Percentiles rank a stretch among this genome's conserved stretches.
Evolutionary conservation across 2,329 filamentous ascomycete species (phyloP).

Genomic region (Claviceps cyperi): DNA sequence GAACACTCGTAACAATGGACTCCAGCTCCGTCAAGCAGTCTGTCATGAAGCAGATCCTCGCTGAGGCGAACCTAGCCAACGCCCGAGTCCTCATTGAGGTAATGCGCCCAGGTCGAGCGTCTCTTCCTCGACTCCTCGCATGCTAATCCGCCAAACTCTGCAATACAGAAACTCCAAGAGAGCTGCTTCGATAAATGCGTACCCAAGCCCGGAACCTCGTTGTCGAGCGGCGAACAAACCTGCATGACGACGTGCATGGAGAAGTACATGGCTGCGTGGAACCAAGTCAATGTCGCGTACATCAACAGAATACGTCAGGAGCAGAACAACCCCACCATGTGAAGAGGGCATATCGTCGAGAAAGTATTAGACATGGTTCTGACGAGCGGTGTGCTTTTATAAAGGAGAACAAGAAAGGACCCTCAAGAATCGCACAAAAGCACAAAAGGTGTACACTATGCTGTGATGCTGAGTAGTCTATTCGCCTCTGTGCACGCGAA

Average conservation of each 20-base stretch:
- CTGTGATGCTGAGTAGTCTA: neutral
- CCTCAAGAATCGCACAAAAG: no score
- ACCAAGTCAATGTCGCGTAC: slow-evolving; percentile 55
- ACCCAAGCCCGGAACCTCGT: slow-evolving; percentile 49
- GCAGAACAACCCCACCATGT: slow-evolving; percentile 18
- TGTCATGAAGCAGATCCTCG: slow-evolving; percentile 50
- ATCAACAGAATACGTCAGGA: slow-evolving; percentile 49
- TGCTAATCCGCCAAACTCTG: slow-evolving; percentile 4
- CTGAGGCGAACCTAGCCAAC: slow-evolving; percentile 52
- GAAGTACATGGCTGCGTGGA: slow-evolving; percentile 74
- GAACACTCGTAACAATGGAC: slow-evolving; percentile 30
- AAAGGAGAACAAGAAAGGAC: neutral
- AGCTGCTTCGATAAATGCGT: slow-evolving; percentile 71
- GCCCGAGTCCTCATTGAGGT: slow-evolving; percentile 58
- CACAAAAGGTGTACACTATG: neutral
- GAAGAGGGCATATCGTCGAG: neutral
- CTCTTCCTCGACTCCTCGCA: neutral
- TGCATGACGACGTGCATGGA: slow-evolving; percentile 70
- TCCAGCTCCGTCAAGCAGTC: slow-evolving; percentile 43
- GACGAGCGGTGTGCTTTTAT: neutral
- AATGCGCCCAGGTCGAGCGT: neutral
- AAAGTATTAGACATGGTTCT: neutral
- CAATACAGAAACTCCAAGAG: slow-evolving; percentile 57
- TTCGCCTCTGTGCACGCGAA: no score
- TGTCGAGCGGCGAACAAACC: slow-evolving; percentile 52